These are phyloP conservation scores for Isochrysis galbana DNA, from an alignment of 78 protist genomes.

Conservation along the genomic window DNA sequence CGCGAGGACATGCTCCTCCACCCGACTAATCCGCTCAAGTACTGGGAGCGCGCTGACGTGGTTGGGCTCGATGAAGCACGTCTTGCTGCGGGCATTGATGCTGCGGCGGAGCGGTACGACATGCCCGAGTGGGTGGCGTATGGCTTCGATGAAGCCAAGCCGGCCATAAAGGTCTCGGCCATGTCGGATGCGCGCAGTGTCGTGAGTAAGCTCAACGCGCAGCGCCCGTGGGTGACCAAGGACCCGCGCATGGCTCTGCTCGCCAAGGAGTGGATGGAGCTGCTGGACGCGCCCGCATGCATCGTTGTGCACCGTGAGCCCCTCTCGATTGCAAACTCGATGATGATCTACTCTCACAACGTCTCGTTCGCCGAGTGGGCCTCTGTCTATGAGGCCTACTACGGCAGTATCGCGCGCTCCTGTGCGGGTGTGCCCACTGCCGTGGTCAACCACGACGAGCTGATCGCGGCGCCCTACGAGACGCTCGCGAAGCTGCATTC, in stretches of 20 bases:
- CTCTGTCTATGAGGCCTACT: background rate
- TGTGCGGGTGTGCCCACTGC: background rate
- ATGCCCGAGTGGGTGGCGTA: constrained; percentile 9
- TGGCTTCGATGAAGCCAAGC: background rate
- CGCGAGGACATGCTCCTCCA: background rate
- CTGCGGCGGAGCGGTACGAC: background rate
- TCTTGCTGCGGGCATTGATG: background rate
- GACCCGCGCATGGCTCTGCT: constrained; percentile 21
- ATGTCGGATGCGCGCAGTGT: background rate
- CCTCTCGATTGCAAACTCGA: constrained; percentile 5
- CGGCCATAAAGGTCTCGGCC: background rate
- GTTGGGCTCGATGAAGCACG: constrained; percentile 1
- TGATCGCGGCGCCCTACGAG: background rate
- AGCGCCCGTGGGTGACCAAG: constrained; percentile 20
- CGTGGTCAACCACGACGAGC: background rate
- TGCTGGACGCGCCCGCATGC: constrained; percentile 4
- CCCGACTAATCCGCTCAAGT: background rate
- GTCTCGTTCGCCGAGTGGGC: constrained; percentile 26
- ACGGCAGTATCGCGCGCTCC: background rate
- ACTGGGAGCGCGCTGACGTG: constrained; percentile 5
- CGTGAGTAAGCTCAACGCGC: background rate
- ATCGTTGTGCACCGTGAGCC: constrained; percentile 10
- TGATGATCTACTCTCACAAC: constrained; percentile 25
- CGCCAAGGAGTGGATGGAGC: background rate
- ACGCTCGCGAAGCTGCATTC: background rate